phyloP scores from a whole-genome alignment of 441 rosid species.

The Pelargonium australe region DNA sequence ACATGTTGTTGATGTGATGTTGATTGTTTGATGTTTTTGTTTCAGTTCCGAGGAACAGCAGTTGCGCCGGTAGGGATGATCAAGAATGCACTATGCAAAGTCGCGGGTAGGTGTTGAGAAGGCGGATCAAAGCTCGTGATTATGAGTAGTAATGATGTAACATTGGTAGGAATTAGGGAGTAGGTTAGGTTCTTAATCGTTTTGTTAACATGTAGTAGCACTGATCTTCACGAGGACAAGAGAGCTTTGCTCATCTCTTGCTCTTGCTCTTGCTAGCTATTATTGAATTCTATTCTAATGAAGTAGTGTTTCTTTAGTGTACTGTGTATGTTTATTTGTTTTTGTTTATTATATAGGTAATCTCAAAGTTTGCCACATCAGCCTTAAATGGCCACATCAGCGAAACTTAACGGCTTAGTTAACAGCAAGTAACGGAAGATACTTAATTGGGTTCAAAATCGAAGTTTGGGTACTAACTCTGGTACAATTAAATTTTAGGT shows the following conservation, averaged over 20 bases:
- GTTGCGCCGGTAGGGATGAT: conserved; percentile 58
- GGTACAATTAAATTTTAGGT: too few relatives aligned
- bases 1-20: too few relatives aligned
- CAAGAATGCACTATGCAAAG: conserved; percentile 52
- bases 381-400: too few relatives aligned
- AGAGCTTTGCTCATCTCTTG: not conserved
- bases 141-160: not conserved
- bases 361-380: too few relatives aligned
- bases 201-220: conserved; percentile 1
- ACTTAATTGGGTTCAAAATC: too few relatives aligned
- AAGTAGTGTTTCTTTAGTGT: not conserved
- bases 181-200: conserved; percentile 15
- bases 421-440: too few relatives aligned
- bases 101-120: conserved; percentile 34
- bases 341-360: not conserved
- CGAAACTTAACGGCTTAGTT: too few relatives aligned
- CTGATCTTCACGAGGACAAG: not conserved
- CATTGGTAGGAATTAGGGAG: conserved; percentile 10
- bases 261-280: not conserved
- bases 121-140: conserved; percentile 5
- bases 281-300: not conserved
- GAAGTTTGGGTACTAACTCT: too few relatives aligned
- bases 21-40: conserved; percentile 10
- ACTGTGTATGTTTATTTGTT: not conserved
- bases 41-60: conserved; percentile 64